These are phyloP conservation scores for Trypanosoma vivax DNA, from an alignment of 208 protist species.

Conservation along the genomic window DNA sequence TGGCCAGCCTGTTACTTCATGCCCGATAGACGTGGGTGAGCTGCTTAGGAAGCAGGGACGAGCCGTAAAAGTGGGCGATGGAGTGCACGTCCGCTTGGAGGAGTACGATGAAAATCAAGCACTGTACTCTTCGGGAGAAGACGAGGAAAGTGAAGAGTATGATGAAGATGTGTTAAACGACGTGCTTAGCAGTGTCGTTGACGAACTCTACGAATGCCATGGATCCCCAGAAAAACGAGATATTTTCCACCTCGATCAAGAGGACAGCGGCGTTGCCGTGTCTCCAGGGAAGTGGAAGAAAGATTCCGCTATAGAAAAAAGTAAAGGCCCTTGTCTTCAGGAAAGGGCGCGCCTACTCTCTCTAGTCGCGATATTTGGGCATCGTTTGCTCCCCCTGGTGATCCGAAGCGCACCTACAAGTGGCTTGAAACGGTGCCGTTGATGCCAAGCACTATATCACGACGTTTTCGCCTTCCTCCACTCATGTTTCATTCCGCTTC, in stretches of 20 bases:
- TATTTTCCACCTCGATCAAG: no score
- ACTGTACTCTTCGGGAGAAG: constrained; percentile 31
- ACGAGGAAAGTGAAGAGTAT: constrained; percentile 22
- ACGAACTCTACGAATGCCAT: no score
- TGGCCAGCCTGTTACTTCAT: constrained; percentile 35
- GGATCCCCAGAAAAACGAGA: no score
- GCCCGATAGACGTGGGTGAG: constrained; percentile 69
- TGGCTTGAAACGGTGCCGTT: constrained; percentile 53
- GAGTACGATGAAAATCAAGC: constrained; percentile 31
- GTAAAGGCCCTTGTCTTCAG: no score
- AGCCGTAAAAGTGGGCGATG: constrained; percentile 46
- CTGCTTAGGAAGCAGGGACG: constrained; percentile 40
- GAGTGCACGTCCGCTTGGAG: constrained; percentile 65
- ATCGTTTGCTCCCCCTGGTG: constrained; percentile 33
- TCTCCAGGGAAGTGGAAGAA: no score
- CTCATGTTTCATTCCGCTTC: constrained; percentile 60
- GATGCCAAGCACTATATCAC: constrained; percentile 28
- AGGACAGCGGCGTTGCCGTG: no score
- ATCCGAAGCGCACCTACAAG: constrained; percentile 42
- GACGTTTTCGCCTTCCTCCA: constrained; percentile 61
- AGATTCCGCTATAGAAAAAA: no score
- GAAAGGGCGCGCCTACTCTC: no score
- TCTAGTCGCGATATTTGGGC: constrained; percentile 70
- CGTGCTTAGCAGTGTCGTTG: no score
- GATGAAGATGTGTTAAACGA: no score